phyloP scores from a whole-genome alignment of 1,284 basidiomycete species.

The Mycocalia duriaeana region DNA sequence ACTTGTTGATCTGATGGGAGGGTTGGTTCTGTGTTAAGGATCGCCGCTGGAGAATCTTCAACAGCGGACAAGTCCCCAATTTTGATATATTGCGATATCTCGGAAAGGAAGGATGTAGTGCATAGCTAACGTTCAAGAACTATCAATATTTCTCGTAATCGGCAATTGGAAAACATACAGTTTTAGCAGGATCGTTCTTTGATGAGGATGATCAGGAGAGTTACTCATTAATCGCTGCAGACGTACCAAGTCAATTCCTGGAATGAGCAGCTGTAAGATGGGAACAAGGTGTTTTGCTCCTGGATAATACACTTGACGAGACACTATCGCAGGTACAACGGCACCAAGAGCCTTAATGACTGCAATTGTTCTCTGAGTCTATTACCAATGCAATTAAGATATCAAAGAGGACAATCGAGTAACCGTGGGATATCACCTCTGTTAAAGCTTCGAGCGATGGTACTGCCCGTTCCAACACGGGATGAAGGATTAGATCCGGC shows the following conservation, averaged over 20 bases:
- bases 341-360: slow-evolving; percentile 85
- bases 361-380: slow-evolving; percentile 82
- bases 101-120: slow-evolving; percentile 73
- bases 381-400: slow-evolving; percentile 7
- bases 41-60: slow-evolving; percentile 21
- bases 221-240: not conserved
- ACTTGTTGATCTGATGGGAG: slow-evolving; percentile 21
- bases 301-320: slow-evolving; percentile 70
- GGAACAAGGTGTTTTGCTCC: slow-evolving; percentile 82
- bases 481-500: slow-evolving; percentile 83
- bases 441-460: slow-evolving; percentile 84
- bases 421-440: slow-evolving; percentile 47
- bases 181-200: slow-evolving; percentile 88
- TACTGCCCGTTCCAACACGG: slow-evolving; percentile 82
- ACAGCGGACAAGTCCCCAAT: slow-evolving; percentile 69
- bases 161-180: slow-evolving; percentile 38
- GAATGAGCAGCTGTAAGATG: slow-evolving; percentile 82
- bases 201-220: slow-evolving; percentile 3
- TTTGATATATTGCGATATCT: slow-evolving; percentile 78
- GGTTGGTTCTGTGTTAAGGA: slow-evolving; percentile 28
- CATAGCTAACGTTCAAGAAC: no score
- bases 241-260: slow-evolving; percentile 76
- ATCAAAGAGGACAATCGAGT: not conserved
- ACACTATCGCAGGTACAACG: slow-evolving; percentile 75
- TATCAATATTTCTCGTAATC: not conserved